Conservation (phyloP, 2,329 filamentous ascomycete species). For the Apiospora kogelbergensis region DNA sequence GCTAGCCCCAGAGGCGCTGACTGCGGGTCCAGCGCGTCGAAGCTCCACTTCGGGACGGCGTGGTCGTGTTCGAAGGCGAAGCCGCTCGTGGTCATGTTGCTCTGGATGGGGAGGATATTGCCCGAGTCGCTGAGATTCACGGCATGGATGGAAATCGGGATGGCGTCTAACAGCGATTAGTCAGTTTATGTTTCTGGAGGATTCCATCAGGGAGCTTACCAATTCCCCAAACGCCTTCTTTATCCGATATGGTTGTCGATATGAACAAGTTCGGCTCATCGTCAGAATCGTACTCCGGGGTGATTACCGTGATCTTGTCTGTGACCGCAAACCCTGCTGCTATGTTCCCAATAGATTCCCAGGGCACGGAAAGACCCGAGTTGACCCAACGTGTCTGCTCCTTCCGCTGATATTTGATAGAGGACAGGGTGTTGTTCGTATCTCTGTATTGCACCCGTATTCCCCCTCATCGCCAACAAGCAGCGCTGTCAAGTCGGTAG, state of each 20-base stretch:
- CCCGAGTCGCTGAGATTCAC: background rate
- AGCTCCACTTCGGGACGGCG: background rate
- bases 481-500: conserved; percentile 29
- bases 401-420: background rate
- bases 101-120: background rate
- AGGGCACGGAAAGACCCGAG: background rate
- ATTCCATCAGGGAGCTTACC: no score
- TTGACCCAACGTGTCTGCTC: background rate
- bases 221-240: background rate
- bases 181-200: no score
- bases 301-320: background rate
- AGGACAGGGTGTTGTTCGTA: background rate
- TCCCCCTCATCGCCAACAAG: conserved; percentile 24
- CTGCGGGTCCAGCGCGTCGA: conserved; percentile 19
- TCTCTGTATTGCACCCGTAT: background rate
- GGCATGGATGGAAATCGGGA: background rate
- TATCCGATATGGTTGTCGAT: background rate
- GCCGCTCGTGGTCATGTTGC: conserved; percentile 24
- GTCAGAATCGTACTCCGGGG: background rate
- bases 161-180: background rate
- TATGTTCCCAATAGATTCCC: background rate
- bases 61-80: conserved; percentile 21
- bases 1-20: conserved; percentile 20
- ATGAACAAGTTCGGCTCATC: background rate
- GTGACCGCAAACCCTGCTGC: background rate